Conservation (phyloP, 192 early-diverging fungal genomes). For the Cetraspora pellucida region DNA sequence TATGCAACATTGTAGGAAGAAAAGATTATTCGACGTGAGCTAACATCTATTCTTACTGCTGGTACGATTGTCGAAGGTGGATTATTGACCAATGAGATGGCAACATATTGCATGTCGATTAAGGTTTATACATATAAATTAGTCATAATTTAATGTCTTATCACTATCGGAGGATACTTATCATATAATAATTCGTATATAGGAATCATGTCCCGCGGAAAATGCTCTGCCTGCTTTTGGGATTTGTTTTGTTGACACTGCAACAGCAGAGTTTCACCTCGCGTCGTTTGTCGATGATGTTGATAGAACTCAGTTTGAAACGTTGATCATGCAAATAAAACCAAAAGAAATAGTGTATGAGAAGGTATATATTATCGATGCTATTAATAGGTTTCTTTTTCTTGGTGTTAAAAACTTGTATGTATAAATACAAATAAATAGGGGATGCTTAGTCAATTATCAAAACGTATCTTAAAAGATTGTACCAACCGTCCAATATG, state of each 20-base stretch:
- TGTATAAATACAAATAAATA: neutral
- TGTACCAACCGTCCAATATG: slow-evolving; percentile 43
- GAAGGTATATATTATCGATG: slow-evolving; percentile 49
- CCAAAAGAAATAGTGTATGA: slow-evolving; percentile 91
- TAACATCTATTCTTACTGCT: slow-evolving; percentile 84
- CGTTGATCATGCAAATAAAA: slow-evolving; percentile 87
- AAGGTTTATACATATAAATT: slow-evolving; percentile 57
- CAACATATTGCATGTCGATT: slow-evolving; percentile 95
- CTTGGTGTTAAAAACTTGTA: too few relatives aligned
- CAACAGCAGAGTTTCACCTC: slow-evolving; percentile 90
- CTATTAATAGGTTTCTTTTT: neutral
- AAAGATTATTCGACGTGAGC: slow-evolving; percentile 81
- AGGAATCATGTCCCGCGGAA: slow-evolving; percentile 41
- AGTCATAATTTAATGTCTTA: neutral
- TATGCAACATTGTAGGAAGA: slow-evolving; percentile 58
- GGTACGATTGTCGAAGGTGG: slow-evolving; percentile 91
- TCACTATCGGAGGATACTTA: neutral
- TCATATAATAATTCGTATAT: slow-evolving; percentile 17
- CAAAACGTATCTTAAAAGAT: slow-evolving; percentile 53
- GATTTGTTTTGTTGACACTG: slow-evolving; percentile 92
- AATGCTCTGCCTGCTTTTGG: slow-evolving; percentile 67
- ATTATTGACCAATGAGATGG: slow-evolving; percentile 85
- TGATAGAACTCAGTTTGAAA: slow-evolving; percentile 89
- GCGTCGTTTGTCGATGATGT: slow-evolving; percentile 82
- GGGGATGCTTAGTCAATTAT: slow-evolving; percentile 43